These are phyloP conservation scores for Chrysanthemum seticuspe DNA, from an alignment of 129 eudicot genomes.

Conservation along the genomic window DNA sequence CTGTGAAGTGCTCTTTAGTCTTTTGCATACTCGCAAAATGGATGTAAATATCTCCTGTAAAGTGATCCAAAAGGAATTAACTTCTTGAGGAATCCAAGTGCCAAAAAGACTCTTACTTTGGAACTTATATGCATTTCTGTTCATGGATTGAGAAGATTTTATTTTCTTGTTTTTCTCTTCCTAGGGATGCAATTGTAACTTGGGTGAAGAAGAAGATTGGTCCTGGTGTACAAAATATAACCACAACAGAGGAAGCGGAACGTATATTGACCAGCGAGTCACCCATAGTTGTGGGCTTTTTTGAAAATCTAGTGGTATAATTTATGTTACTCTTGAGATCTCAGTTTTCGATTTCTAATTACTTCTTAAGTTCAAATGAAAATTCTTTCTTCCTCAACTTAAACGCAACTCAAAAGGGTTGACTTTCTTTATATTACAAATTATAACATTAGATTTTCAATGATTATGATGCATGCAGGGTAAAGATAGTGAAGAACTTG, in stretches of 20 bases:
- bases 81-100: too few relatives aligned
- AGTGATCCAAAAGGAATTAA: too few relatives aligned
- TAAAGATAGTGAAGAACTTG: slow-evolving; percentile 59
- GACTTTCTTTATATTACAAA: background rate
- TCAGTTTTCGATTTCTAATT: background rate
- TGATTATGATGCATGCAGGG: slow-evolving; percentile 45
- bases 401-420: too few relatives aligned
- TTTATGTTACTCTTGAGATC: slow-evolving; percentile 15
- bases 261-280: slow-evolving; percentile 48
- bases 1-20: too few relatives aligned
- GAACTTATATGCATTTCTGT: background rate
- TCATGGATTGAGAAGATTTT: background rate
- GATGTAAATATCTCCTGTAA: too few relatives aligned
- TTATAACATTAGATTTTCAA: slow-evolving; percentile 4
- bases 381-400: slow-evolving; percentile 1
- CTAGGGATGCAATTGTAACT: slow-evolving; percentile 71
- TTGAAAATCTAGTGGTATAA: slow-evolving; percentile 60
- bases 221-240: slow-evolving; percentile 56
- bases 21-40: too few relatives aligned
- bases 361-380: background rate
- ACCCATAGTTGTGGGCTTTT: slow-evolving; percentile 58
- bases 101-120: background rate
- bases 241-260: slow-evolving; percentile 64
- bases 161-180: slow-evolving; percentile 15
- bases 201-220: slow-evolving; percentile 91